Percentiles rank a stretch among this genome's conserved stretches.
Evolutionary conservation across 1,284 basidiomycete species (phyloP).

Genomic region (Rhodotorula sp.): DNA sequence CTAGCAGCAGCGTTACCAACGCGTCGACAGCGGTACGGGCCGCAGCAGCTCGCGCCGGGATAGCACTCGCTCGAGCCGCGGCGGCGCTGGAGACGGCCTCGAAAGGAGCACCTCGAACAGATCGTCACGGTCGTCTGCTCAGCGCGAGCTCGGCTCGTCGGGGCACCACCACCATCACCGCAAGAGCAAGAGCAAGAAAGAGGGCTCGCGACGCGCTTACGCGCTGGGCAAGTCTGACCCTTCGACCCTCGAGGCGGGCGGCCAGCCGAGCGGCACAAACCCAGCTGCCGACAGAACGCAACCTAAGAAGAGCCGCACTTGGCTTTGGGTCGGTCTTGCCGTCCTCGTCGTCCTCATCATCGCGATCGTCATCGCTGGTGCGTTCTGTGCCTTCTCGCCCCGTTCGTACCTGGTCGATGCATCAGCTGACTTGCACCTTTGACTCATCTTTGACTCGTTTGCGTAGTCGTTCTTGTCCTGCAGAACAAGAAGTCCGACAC

Average conservation of each 20-base stretch:
- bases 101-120: too few relatives aligned
- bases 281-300: neutral
- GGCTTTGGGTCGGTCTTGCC: slow-evolving; percentile 7
- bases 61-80: too few relatives aligned
- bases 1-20: too few relatives aligned
- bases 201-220: neutral
- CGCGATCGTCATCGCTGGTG: neutral
- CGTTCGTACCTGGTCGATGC: neutral
- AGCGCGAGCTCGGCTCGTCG: neutral
- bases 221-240: neutral
- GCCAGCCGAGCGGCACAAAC: neutral
- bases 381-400: neutral
- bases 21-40: too few relatives aligned
- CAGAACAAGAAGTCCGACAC: neutral
- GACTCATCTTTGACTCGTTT: accelerated
- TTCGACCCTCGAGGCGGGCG: neutral
- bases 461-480: neutral
- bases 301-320: neutral
- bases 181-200: neutral
- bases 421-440: neutral
- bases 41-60: too few relatives aligned
- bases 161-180: neutral
- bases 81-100: too few relatives aligned
- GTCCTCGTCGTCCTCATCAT: neutral
- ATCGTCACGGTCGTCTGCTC: too few relatives aligned